Base-by-base conservation (phyloP, 768 basidiomycete genomes). In the Mrakia blollopis region DNA sequence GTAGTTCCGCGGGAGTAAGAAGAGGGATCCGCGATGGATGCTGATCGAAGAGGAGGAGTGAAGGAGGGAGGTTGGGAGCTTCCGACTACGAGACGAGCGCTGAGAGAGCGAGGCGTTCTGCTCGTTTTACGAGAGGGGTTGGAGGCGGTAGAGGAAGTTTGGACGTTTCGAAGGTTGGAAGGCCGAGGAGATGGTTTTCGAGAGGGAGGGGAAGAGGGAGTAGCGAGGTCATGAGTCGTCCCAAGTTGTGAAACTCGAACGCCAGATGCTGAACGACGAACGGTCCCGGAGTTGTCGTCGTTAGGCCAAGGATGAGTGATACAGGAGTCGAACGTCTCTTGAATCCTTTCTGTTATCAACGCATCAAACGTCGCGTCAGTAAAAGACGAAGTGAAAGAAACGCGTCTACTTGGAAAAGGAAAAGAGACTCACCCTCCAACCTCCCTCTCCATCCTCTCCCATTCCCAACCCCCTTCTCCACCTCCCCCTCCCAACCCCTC, bases 361-460 rank as follows among this genome's bases (percentile, higher is more conserved):
- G 2, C 16, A 21, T 21, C 14, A 68, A 37, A 25, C 35, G 18
- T 8, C 23, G 41, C 13, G 16, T 18, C 28, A 14, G 65, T 18
- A 18, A 23, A 18, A 8, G 32, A 8, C 65, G 18, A 10, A 6
- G 30, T 5, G 65, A 39, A 21, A 37, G 3, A 35, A 21, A 18
- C n/a, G n/a, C n/a, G n/a, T n/a, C n/a, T n/a, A n/a, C n/a, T n/a
- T n/a, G n/a, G n/a, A n/a, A 39, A 21, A 37, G 3, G 18, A 21
- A 18, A 39, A 8, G 5, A 21, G 1, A 41, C 65, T 68, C 37
- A 68, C 65, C 37, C 3, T 68, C 65, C 39, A 68, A n/a, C 37
- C 65, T 68, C 18, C 37, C 65, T 68, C 37, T 37, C 65, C 65
- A 68, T n/a, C n/a, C n/a, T n/a, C n/a, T n/a, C 18, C 65, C 65